Conservation (phyloP, 73 alveolate genomes). For the Paramecium octaurelia region DNA sequence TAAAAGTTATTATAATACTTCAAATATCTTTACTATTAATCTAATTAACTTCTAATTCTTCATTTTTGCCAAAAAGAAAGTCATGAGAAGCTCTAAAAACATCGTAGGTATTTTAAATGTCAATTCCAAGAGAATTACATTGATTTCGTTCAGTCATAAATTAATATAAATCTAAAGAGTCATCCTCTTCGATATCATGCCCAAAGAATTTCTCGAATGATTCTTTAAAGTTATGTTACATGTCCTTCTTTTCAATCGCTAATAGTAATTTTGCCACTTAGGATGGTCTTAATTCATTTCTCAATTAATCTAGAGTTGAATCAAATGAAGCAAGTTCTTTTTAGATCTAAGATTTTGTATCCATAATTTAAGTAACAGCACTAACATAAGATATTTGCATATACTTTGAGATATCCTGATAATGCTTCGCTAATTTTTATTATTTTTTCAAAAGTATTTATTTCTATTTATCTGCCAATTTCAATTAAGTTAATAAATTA, state of each 20-base stretch:
- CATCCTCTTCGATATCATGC: slow-evolving; percentile 33
- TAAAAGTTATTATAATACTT: neutral
- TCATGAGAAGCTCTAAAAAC: slow-evolving; percentile 42
- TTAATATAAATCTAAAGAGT: slow-evolving; percentile 38
- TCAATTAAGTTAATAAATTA: neutral
- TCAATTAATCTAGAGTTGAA: neutral
- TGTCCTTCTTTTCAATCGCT: slow-evolving; percentile 42
- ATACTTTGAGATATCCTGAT: neutral
- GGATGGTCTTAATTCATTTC: slow-evolving; percentile 12
- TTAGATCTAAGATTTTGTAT: neutral
- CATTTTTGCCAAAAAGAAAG: slow-evolving; percentile 13
- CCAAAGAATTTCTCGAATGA: slow-evolving; percentile 22
- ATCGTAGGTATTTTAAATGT: slow-evolving; percentile 25
- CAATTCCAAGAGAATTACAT: slow-evolving; percentile 44
- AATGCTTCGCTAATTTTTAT: neutral
- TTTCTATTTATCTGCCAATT: slow-evolving; percentile 28
- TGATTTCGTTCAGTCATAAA: slow-evolving; percentile 38
- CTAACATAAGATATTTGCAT: neutral
- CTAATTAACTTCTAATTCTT: neutral
- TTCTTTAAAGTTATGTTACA: slow-evolving; percentile 24
- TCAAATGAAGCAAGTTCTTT: slow-evolving; percentile 23
- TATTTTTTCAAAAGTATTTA: neutral
- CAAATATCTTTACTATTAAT: neutral
- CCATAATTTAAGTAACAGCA: neutral
- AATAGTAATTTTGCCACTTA: slow-evolving; percentile 15